Evolutionary conservation across 2,329 filamentous ascomycete species (phyloP), one percentile per base, ranked within the genome.

Genomic region (Diplodia sapinea): DNA sequence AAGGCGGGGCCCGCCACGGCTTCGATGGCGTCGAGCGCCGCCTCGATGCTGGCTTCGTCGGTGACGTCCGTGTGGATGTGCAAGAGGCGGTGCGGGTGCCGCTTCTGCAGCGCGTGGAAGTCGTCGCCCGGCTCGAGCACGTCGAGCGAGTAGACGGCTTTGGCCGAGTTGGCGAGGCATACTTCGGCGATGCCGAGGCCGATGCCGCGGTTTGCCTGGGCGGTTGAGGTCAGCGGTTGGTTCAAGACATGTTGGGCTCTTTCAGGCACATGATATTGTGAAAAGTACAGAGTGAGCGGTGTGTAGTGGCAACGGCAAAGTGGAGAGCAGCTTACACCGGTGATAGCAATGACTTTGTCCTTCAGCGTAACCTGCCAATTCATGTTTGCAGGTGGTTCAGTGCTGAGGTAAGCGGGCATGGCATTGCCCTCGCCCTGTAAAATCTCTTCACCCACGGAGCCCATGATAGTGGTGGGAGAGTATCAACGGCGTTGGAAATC

Each of bases 51-150:
- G 66, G 77, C 74, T 68, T 83, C 81, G 13, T 73, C 70, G 8
- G 81, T 84, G 3, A 84, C 82, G 64, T 84, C 81, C 71, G 81
- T 82, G 65, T 83, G 73, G 66, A 83, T 73, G 72, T 81, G 84
- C 63, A 78, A 76, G 20, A 85, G 72, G 26, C 4, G 26, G 67
- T 80, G 79, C 15, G 81, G 78, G 70, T 80, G 79, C 6, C 76
- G 74, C 70, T 82, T 80, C 55, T 77, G 73, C 9, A 84, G 69
- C 8, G 72, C 75, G 8, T 43, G 50, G 65, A 78, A 79, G 17
- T 79, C 77, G n/a, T 75, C 73, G 20, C 72, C 73, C 0, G 77
- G 77, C 29, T 77, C 74, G 63, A 76, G 74, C 54, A 82, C 74
- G 72, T 82, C 81, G 47, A 82, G 73, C 13, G 77, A 80, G 74